Conservation (phyloP, 805 yeast species). For the Starmerella floris region DNA sequence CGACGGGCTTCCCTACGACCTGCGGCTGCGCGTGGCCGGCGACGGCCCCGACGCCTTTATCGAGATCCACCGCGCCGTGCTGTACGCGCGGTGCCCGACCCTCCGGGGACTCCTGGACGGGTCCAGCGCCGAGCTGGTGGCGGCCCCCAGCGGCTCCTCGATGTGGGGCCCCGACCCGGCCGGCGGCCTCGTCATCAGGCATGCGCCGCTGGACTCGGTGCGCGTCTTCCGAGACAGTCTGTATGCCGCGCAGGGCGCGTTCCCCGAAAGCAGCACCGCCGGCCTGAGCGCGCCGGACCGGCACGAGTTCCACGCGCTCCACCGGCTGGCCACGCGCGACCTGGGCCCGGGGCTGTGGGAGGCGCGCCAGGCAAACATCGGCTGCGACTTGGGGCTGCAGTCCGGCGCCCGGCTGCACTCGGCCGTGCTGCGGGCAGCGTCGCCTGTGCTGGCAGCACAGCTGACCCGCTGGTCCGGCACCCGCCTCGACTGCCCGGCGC, state of each 20-base stretch:
- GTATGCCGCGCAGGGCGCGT: neutral
- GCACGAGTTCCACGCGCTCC: conserved; percentile 16
- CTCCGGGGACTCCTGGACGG: conserved; percentile 4
- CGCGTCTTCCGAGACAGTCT: conserved; percentile 9
- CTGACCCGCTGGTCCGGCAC: conserved; percentile 10
- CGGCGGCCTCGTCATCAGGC: neutral
- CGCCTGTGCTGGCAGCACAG: conserved; percentile 15
- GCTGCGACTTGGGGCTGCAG: conserved; percentile 13
- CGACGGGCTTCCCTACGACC: neutral
- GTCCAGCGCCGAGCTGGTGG: conserved; percentile 1
- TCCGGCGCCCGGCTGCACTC: conserved; percentile 2
- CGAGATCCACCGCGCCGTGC: conserved; percentile 11
- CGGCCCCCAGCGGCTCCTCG: conserved; percentile 13
- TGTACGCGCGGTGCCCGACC: conserved; percentile 19
- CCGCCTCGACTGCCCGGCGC: neutral
- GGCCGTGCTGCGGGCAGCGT: conserved; percentile 6
- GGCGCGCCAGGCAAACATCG: conserved; percentile 7
- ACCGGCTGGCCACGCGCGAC: conserved; percentile 8
- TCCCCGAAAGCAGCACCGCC: neutral
- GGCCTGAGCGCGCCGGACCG: neutral
- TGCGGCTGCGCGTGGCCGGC: neutral
- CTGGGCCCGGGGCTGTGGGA: conserved; percentile 16
- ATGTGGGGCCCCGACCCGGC: neutral
- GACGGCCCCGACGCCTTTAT: neutral
- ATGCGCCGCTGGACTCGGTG: conserved; percentile 8